Percentiles rank a stretch among this genome's conserved stretches.
phyloP scores from a whole-genome alignment of 1,284 basidiomycete genomes.

The Papiliotrema laurentii region DNA sequence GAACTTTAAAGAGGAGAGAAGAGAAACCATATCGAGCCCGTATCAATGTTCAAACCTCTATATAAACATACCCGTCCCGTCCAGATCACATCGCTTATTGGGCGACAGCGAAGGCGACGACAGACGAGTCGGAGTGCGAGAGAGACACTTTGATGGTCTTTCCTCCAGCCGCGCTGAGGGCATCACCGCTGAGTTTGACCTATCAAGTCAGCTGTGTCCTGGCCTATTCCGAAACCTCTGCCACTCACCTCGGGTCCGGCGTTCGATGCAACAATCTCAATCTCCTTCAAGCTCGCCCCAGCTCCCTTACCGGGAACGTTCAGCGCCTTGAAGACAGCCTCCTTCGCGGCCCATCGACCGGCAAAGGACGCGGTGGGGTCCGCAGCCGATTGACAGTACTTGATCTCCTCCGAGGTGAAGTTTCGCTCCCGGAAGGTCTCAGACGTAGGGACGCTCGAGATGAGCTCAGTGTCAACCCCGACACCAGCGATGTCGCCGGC shows the following conservation, averaged over 20 bases:
- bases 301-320: conserved; percentile 87
- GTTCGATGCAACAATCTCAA: conserved; percentile 76
- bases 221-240: background rate
- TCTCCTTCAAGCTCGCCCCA: conserved; percentile 88
- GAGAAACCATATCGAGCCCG: background rate
- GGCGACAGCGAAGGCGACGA: conserved; percentile 48
- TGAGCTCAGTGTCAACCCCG: conserved; percentile 71
- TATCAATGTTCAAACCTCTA: background rate
- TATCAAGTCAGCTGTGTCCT: conserved; percentile 54
- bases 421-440: conserved; percentile 89
- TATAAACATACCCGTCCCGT: background rate
- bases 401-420: conserved; percentile 84
- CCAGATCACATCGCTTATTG: conserved; percentile 17
- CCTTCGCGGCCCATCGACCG: conserved; percentile 95
- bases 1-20: too few relatives aligned
- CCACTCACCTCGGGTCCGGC: conserved; percentile 42
- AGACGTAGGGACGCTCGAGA: conserved; percentile 83
- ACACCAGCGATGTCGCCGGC: conserved; percentile 59
- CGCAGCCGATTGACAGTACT: conserved; percentile 83
- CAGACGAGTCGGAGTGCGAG: conserved; percentile 60
- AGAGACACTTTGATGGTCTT: conserved; percentile 80
- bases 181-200: conserved; percentile 78
- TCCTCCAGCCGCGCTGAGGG: conserved; percentile 63
- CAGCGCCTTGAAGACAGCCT: conserved; percentile 97
- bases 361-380: conserved; percentile 86